phyloP scores from a whole-genome alignment of 2,329 filamentous ascomycete genomes.

The Ophiostoma himal-ulmi region DNA sequence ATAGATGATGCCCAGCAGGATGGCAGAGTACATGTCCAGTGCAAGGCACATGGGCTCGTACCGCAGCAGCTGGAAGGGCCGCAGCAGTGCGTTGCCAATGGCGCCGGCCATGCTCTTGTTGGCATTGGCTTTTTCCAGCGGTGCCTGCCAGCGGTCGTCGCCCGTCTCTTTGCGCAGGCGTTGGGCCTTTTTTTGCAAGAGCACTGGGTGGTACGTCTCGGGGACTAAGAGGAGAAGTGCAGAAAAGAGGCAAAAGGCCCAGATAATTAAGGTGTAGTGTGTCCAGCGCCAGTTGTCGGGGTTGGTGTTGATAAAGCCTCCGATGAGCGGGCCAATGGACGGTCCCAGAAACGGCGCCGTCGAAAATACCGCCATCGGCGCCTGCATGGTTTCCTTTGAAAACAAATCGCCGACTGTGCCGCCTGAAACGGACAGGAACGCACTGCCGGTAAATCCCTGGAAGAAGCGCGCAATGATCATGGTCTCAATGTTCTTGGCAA shows the following conservation, averaged over 20 bases:
- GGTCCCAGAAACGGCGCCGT: constrained; percentile 60
- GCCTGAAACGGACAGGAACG: constrained; percentile 68
- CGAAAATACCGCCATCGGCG: constrained; percentile 78
- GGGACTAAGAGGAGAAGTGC: constrained; percentile 69
- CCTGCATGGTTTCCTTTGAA: constrained; percentile 59
- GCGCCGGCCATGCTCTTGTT: constrained; percentile 59
- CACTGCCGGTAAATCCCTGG: constrained; percentile 63
- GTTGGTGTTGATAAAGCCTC: constrained; percentile 72
- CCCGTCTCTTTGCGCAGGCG: constrained; percentile 66
- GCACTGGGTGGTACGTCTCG: constrained; percentile 77
- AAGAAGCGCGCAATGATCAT: constrained; percentile 75
- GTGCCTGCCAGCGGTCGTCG: constrained; percentile 69
- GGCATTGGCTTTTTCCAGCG: constrained; percentile 57
- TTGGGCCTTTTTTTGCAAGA: constrained; percentile 67
- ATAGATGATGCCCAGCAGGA: constrained; percentile 82
- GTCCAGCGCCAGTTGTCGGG: constrained; percentile 72
- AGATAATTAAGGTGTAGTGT: constrained; percentile 80
- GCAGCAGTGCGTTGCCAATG: constrained; percentile 52
- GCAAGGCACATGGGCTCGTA: constrained; percentile 81
- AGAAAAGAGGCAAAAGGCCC: constrained; percentile 60
- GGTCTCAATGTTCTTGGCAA: constrained; percentile 74
- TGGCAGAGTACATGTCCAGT: constrained; percentile 74
- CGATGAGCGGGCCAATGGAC: constrained; percentile 54
- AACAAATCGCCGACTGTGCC: constrained; percentile 83
- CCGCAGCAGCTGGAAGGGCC: constrained; percentile 73